Base-by-base conservation (phyloP, 202 grass and related monocot genomes). In the Alloteropsis angusta region DNA sequence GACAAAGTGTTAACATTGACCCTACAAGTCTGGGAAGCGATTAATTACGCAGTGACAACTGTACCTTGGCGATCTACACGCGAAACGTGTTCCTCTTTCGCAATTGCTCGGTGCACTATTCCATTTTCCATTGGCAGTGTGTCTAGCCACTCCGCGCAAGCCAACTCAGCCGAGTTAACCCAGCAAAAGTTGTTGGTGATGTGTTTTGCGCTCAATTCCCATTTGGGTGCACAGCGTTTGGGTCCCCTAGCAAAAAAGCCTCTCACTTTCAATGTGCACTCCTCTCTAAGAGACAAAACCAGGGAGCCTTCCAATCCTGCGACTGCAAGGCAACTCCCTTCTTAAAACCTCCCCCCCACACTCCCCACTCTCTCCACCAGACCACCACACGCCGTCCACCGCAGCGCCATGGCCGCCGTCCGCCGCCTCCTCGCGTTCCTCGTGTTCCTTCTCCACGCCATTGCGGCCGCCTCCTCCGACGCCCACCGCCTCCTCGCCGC, bases 261-360 rank as follows among this genome's bases (percentile, higher is more conserved):
- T 52, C 35, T 56, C 64, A 38, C 30, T 82, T 17, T 64, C 65
- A n/a, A 11, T 66, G 73, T 71, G 49, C 59, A 53, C 58, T 25
- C 32, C 28, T 65, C 13, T 18, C 17, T 3, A 73, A 36, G 53
- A 53, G 67, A 88, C 45, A 75, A 75, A 82, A 74, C 68, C 61
- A 79, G 9, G 62, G 81, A 75, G 86, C 9, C 26, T 84, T 88
- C 86, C 69, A 63, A 80, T 63, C 25, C 80, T 75, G 75, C 17
- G 36, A 86, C 62, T 13, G 9, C 54, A 50, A 73, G 41, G 39
- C 54, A 41, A 71, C 71, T 43, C 76, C 43, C 45, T 77, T 21
- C 79, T 72, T 77, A 65, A 88, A 88, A 71, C 76, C 76, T 11
- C 36, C 53, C 19, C 19, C 9, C 43, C 55, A 37, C 81, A 57